Conservation (phyloP, 2,329 filamentous ascomycete species). For the Dothistroma pini region DNA sequence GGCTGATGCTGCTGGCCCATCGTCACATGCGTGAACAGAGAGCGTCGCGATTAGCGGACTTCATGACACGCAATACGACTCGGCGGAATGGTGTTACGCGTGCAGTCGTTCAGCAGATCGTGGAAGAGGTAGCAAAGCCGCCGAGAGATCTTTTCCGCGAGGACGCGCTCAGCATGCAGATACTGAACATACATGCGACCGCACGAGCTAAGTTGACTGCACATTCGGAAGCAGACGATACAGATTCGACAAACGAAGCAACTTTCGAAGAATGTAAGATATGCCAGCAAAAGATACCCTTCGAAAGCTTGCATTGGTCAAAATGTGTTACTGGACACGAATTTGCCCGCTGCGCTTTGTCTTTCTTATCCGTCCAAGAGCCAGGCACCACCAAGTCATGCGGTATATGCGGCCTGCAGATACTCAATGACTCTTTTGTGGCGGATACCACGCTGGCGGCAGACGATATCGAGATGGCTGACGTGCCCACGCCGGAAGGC, state of each 20-base stretch:
- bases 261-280: conserved; percentile 51
- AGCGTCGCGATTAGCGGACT: conserved; percentile 2
- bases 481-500: conserved; percentile 10
- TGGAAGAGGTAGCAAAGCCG: neutral
- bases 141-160: neutral
- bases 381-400: conserved; percentile 54
- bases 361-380: conserved; percentile 54
- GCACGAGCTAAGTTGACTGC: neutral
- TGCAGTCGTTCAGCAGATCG: neutral
- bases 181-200: neutral
- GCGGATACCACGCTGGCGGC: conserved; percentile 3
- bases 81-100: neutral
- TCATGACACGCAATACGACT: neutral
- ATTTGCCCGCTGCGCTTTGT: conserved; percentile 53
- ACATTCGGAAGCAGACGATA: neutral
- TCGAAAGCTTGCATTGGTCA: conserved; percentile 46
- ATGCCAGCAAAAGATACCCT: conserved; percentile 47
- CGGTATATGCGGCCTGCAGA: conserved; percentile 49
- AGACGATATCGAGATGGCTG: conserved; percentile 13
- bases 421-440: conserved; percentile 43
- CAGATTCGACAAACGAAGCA: neutral
- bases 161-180: neutral
- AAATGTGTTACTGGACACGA: conserved; percentile 51
- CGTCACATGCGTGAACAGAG: neutral
- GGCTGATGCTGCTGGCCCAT: neutral